Conservation (phyloP, 2,329 filamentous ascomycete species). For the Aureobasidium sp. region DNA sequence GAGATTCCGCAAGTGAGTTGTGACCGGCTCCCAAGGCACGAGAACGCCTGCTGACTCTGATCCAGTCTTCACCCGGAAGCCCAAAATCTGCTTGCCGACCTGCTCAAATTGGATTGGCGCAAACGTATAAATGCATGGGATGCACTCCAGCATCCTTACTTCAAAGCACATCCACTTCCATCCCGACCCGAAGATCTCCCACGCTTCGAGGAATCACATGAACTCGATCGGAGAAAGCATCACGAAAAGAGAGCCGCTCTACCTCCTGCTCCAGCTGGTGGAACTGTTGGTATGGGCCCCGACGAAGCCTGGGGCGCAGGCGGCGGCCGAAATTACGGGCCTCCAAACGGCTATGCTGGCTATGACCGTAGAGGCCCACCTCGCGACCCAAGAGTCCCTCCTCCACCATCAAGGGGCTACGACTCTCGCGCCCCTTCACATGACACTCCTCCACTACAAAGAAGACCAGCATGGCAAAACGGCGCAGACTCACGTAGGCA, state of each 20-base stretch:
- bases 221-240: constrained; percentile 88
- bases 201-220: constrained; percentile 87
- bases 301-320: constrained; percentile 40
- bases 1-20: constrained; percentile 63
- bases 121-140: constrained; percentile 88
- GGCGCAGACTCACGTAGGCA: constrained; percentile 23
- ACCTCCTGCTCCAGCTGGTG: constrained; percentile 85
- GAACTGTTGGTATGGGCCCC: constrained; percentile 70
- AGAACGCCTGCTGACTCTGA: constrained; percentile 24
- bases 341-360: constrained; percentile 25
- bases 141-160: constrained; percentile 87
- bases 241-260: constrained; percentile 76
- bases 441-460: constrained; percentile 5
- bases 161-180: constrained; percentile 70
- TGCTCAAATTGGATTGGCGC: constrained; percentile 83
- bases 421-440: constrained; percentile 17
- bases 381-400: constrained; percentile 32
- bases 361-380: constrained; percentile 22
- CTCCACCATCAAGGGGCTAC: constrained; percentile 29
- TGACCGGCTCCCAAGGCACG: not conserved
- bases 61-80: constrained; percentile 50
- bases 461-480: constrained; percentile 15
- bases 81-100: constrained; percentile 70
- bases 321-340: constrained; percentile 22
- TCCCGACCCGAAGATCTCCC: constrained; percentile 82